A percentile compares a stretch with the other conserved stretches of the same genome.
Conservation (phyloP, 441 rosid genomes). For the Francoa sonchifolia region DNA sequence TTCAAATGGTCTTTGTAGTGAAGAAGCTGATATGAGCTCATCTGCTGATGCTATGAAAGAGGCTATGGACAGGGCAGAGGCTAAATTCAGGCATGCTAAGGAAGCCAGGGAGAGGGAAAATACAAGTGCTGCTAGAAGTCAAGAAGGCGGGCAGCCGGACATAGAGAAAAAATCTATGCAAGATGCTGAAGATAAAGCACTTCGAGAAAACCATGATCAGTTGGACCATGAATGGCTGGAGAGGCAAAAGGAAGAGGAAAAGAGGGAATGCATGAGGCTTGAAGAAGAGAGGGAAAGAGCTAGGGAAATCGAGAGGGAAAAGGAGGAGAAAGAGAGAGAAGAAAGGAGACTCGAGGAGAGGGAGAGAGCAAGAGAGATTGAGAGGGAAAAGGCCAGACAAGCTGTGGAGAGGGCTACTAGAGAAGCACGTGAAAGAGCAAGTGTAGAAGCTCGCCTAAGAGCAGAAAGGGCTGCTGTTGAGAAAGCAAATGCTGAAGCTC, state of each 20-base stretch:
- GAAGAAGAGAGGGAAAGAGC: constrained; percentile 40
- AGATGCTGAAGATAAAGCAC: constrained; percentile 52
- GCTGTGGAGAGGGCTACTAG: constrained; percentile 91
- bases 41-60: constrained; percentile 78
- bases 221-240: constrained; percentile 41
- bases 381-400: constrained; percentile 62
- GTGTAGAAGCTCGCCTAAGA: constrained; percentile 59
- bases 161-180: constrained; percentile 27
- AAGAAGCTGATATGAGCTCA: constrained; percentile 39
- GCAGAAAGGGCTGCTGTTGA: constrained; percentile 78
- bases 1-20: constrained; percentile 32
- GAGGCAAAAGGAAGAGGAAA: constrained; percentile 51
- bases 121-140: constrained; percentile 57
- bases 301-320: constrained; percentile 31
- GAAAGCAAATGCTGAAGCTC: constrained; percentile 58
- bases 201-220: constrained; percentile 54
- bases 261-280: constrained; percentile 39
- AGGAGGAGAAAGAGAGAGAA: constrained; percentile 56
- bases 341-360: constrained; percentile 19
- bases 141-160: constrained; percentile 42
- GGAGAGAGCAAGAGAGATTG: constrained; percentile 30
- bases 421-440: constrained; percentile 98
- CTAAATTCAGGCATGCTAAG: constrained; percentile 71
- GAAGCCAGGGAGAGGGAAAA: constrained; percentile 73
- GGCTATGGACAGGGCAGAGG: constrained; percentile 95